Percentiles rank a stretch among this genome's conserved stretches.
These are phyloP conservation scores for Oryza glaberrima DNA, from an alignment of 176 grass and related monocot genomes.

Conservation along the genomic window DNA sequence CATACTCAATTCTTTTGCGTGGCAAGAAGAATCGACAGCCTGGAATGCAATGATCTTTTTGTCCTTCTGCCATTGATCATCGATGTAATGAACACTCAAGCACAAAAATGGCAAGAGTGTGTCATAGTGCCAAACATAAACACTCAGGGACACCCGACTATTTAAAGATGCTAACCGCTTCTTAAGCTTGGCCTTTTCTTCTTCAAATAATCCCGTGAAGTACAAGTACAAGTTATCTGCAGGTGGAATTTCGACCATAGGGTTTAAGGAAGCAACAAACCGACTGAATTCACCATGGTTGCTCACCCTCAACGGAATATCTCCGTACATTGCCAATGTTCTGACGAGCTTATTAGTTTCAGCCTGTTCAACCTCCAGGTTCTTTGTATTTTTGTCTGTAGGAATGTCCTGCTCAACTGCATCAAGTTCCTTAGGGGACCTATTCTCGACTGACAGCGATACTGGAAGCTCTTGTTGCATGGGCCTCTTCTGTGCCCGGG, in stretches of 20 bases:
- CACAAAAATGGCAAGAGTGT: slow-evolving; percentile 20
- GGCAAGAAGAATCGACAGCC: slow-evolving; percentile 21
- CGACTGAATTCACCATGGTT: slow-evolving; percentile 22
- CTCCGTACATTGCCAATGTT: slow-evolving; percentile 34
- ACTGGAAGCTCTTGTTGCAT: not conserved
- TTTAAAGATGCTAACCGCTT: slow-evolving; percentile 5
- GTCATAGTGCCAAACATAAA: slow-evolving; percentile 42
- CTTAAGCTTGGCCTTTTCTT: slow-evolving; percentile 9
- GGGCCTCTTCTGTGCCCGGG: not conserved
- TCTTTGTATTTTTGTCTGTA: not conserved
- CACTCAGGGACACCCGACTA: slow-evolving; percentile 40
- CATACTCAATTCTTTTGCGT: slow-evolving; percentile 13
- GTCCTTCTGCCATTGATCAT: slow-evolving; percentile 29
- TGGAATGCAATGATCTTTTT: slow-evolving; percentile 24
- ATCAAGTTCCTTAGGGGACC: slow-evolving; percentile 17
- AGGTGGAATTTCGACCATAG: slow-evolving; percentile 24
- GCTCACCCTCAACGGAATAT: slow-evolving; percentile 22
- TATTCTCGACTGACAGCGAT: slow-evolving; percentile 6
- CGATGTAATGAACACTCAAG: slow-evolving; percentile 41
- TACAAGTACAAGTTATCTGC: not conserved
- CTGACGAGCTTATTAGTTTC: not conserved
- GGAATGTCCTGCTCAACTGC: not conserved
- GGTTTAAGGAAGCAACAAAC: slow-evolving; percentile 45
- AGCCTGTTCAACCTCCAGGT: slow-evolving; percentile 13
- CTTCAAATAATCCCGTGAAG: slow-evolving; percentile 24